Base-by-base conservation (phyloP, 148 eudicot genomes). In the Diospyros kaki region DNA sequence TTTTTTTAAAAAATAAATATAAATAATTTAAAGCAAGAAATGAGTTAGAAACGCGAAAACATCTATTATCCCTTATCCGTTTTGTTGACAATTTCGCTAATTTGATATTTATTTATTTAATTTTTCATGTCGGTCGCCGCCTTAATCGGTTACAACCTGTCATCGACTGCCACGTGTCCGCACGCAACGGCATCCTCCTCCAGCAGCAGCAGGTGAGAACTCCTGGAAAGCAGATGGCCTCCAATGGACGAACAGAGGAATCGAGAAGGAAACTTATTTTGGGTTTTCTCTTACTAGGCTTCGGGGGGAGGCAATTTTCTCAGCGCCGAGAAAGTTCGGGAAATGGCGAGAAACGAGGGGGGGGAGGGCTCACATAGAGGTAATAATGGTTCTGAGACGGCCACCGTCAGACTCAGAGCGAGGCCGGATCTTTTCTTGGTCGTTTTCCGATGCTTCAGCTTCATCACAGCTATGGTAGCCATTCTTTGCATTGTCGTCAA, bases 401-500 rank as follows among this genome's bases (percentile, higher is more conserved):
- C 74, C 41, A 73, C 67, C 75, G 63, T 64, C 15, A 82, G 83
- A 43, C 42, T 82, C 54, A 77, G 86, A 38, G 7, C 84, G 3
- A 75, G 89, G 73, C 71, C 89, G 63, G 97, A 89, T 74, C 83
- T 87, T 2, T 89, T 95, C 55, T 68, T 95, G 81, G 78, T 88
- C 42, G 76, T 82, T 1, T 95, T 97, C 69, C 79, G 87, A 53
- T 83, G 84, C 70, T 92, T 95, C 87, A 86, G 94, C 76, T 58
- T 92, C 6, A 69, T 95, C 41, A 92, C 98, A 1, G 75, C 89
- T 1, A 9, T 87, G 38, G 84, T 90, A 17, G 89, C 89, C 13
- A 40, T 89, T 58, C 89, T 89, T 38, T 95, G 98, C 81, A 86
- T 92, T 51, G 83, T 79, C 59, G 90, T 83, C 54, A 95, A 95